Base-by-base conservation (phyloP, 495 filamentous ascomycete genomes). In the Xylaria nigripes region DNA sequence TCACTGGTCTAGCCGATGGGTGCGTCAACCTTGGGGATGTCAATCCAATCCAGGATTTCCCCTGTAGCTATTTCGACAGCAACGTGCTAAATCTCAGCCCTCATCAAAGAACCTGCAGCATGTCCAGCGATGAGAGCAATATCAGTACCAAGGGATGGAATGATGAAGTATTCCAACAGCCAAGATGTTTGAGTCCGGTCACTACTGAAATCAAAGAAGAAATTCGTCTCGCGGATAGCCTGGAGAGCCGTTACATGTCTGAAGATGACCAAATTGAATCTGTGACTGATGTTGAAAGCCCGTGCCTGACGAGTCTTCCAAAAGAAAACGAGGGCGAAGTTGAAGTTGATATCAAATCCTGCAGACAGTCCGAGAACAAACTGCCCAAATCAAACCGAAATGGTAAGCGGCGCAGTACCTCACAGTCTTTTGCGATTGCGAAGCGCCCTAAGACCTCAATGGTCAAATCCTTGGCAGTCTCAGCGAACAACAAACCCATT, bases 21-120 rank as follows among this genome's bases (percentile, higher is more conserved):
- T 75, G 51, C 16, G 70, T 73, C 15, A 74, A 70, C 45, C 72
- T 59, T 16, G 51, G 54, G 10, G 70, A 75, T 34, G 64, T 76
- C 13, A 72, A 70, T 55, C 57, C 62, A 0, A 64, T 51, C 34
- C 67, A 66, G 36, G 68, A 68, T 38, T 22, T 54, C 0, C 48
- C 61, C 6, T 54, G 51, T 3, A 64, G 65, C 40, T 66, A 63
- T 47, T 64, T 47, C 44, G 73, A 73, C 22, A 58, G 61, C 19
- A 51, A 23, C 32, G 50, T 54, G 44, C 54, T 51, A 42, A 50
- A 41, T 12, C 25, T 61, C 36, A 54, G 59, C 12, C 54, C 58
- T 19, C 45, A 56, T 53, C 46, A 38, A 23, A 67, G 61, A 42
- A 56, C 57, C 50, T 63, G 53, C 25, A 67, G 59, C 34, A 59